Conservation (phyloP, 441 rosid genomes). For the Jatropha multifida region DNA sequence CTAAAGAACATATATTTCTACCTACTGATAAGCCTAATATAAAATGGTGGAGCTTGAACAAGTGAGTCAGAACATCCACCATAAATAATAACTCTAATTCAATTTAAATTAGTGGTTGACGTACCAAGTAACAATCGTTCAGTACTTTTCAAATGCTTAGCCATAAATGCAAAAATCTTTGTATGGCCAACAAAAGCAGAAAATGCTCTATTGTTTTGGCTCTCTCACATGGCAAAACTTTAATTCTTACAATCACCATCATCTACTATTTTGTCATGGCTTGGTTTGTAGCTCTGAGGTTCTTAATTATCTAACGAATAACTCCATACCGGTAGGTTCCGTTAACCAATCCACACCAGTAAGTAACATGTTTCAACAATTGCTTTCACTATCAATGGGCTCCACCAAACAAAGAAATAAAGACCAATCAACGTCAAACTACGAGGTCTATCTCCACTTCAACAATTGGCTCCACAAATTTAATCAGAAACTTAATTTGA, state of each 20-base stretch:
- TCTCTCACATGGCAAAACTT: conserved; percentile 17
- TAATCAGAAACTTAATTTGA: neutral
- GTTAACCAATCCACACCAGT: conserved; percentile 5
- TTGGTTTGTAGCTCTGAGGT: conserved; percentile 15
- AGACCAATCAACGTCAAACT: neutral
- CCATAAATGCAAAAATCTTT: conserved; percentile 9
- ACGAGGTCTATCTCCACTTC: neutral
- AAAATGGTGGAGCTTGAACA: neutral
- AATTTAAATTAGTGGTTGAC: neutral
- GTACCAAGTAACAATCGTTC: neutral
- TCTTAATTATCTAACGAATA: conserved; percentile 6
- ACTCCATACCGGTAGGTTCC: conserved; percentile 13
- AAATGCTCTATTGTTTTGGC: neutral
- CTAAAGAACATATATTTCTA: neutral
- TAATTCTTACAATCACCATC: conserved; percentile 13
- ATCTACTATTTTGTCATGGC: conserved; percentile 17
- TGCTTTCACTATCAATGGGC: conserved; percentile 3
- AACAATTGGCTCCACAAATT: neutral
- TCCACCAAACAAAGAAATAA: neutral
- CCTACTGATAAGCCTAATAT: neutral
- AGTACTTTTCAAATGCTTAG: conserved; percentile 9
- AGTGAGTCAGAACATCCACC: neutral
- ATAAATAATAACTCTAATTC: neutral
- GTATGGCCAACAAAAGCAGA: neutral
- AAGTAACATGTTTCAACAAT: conserved; percentile 1